Conservation (phyloP, 306 rosid species). For the Cucumis sativus region DNA sequence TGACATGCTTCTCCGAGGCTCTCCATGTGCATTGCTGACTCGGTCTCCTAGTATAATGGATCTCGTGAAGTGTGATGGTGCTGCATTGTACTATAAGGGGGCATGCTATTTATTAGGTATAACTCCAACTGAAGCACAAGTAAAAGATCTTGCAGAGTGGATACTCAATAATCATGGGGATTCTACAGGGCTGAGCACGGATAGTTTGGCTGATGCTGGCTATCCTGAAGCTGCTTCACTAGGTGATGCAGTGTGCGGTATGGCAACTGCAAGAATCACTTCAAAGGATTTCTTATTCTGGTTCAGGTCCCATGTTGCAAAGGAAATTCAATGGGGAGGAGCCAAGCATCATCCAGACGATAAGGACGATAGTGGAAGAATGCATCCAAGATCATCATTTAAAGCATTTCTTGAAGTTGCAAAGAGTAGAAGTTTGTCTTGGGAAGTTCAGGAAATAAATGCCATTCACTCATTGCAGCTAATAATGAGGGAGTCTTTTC, state of each 20-base stretch:
- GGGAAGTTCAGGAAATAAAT: constrained; percentile 71
- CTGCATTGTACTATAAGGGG: constrained; percentile 55
- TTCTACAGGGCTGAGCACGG: constrained; percentile 68
- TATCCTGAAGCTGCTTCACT: constrained; percentile 59
- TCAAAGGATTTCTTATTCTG: constrained; percentile 67
- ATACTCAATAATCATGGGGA: constrained; percentile 42
- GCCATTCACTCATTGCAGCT: constrained; percentile 71
- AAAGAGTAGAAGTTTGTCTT: constrained; percentile 62
- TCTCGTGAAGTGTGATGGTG: constrained; percentile 78
- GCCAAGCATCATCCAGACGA: constrained; percentile 73
- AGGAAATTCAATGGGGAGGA: constrained; percentile 76
- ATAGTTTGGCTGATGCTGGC: constrained; percentile 65
- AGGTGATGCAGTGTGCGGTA: constrained; percentile 68
- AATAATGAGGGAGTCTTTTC: constrained; percentile 55
- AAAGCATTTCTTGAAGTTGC: constrained; percentile 65
- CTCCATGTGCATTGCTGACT: constrained; percentile 47
- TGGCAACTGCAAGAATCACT: constrained; percentile 53
- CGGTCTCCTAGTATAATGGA: constrained; percentile 73
- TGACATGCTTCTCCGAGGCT: constrained; percentile 80
- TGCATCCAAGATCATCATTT: constrained; percentile 74
- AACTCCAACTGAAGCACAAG: constrained; percentile 70
- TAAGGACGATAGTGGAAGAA: constrained; percentile 51
- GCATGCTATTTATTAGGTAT: constrained; percentile 58
- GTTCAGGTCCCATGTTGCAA: constrained; percentile 66
- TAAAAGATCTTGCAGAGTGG: constrained; percentile 67